Conservation (phyloP, 73 alveolate genomes). For the Loxodes magnus region DNA sequence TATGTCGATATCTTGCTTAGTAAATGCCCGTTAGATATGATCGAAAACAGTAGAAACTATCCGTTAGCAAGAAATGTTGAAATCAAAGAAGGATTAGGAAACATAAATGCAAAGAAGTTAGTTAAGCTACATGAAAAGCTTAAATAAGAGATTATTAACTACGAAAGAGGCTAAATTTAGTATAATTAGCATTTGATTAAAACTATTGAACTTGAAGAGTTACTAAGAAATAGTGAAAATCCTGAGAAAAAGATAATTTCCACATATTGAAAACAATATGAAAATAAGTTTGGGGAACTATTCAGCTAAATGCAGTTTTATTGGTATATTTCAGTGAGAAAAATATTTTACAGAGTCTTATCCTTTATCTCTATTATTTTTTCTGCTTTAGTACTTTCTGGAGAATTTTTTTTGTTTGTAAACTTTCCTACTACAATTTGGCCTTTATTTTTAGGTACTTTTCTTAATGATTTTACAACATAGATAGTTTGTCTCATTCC, state of each 20-base stretch:
- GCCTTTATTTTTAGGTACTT: background rate
- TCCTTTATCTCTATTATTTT: background rate
- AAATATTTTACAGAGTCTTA: background rate
- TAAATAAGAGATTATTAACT: background rate
- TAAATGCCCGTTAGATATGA: conserved; percentile 10
- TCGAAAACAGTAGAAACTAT: conserved; percentile 4
- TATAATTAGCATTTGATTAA: background rate
- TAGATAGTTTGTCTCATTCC: conserved; percentile 1
- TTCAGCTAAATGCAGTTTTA: background rate
- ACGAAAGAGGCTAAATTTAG: background rate
- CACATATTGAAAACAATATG: background rate
- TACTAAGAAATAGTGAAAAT: background rate
- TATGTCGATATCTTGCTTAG: background rate
- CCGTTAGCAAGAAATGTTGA: background rate
- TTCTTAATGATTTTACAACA: background rate
- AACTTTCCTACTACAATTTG: conserved; percentile 3
- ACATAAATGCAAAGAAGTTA: background rate
- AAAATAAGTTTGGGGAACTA: background rate
- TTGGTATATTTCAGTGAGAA: background rate
- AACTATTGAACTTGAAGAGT: background rate
- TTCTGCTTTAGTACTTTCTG: conserved; percentile 1
- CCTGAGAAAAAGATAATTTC: background rate
- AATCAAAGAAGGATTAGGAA: conserved; percentile 1
- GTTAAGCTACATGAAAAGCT: background rate
- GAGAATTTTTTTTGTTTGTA: background rate